Percentiles rank a stretch among this genome's conserved stretches.
These are phyloP conservation scores for Chaetomiaceae sp. DNA, from an alignment of 2,329 filamentous ascomycete species.

Conservation along the genomic window DNA sequence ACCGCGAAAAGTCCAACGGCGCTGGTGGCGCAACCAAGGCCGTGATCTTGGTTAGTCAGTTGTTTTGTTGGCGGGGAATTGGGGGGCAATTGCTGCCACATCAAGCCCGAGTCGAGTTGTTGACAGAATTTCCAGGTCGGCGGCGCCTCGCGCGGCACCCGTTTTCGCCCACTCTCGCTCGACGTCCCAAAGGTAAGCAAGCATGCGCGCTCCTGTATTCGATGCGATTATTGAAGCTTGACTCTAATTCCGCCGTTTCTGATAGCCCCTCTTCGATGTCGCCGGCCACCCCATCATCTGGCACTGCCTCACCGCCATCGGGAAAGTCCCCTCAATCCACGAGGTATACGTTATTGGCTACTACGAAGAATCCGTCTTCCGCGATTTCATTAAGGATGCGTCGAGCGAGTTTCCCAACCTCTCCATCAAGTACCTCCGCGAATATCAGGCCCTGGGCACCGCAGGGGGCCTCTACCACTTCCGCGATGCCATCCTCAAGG, in stretches of 20 bases:
- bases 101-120: constrained; percentile 4
- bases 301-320: constrained; percentile 90
- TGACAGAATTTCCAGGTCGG: constrained; percentile 62
- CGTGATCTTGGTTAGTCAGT: constrained; percentile 85
- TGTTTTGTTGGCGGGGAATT: constrained; percentile 18
- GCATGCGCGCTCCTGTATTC: constrained; percentile 27
- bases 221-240: background rate
- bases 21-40: constrained; percentile 72
- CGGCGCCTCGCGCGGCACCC: constrained; percentile 89
- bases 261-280: constrained; percentile 91
- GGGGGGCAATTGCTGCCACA: constrained; percentile 2
- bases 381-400: constrained; percentile 95
- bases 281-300: constrained; percentile 97
- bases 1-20: constrained; percentile 47
- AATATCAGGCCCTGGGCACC: constrained; percentile 94
- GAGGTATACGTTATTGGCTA: constrained; percentile 98
- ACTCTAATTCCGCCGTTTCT: background rate
- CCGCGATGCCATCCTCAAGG: constrained; percentile 97
- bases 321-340: constrained; percentile 83
- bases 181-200: constrained; percentile 82
- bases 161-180: constrained; percentile 90
- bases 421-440: constrained; percentile 89
- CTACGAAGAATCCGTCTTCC: constrained; percentile 96
- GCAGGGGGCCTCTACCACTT: constrained; percentile 98
- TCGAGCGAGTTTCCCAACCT: constrained; percentile 80